Percentiles rank a stretch among this genome's conserved stretches.
Conservation (phyloP, 2,329 filamentous ascomycete genomes). For the Talaromyces sp. region DNA sequence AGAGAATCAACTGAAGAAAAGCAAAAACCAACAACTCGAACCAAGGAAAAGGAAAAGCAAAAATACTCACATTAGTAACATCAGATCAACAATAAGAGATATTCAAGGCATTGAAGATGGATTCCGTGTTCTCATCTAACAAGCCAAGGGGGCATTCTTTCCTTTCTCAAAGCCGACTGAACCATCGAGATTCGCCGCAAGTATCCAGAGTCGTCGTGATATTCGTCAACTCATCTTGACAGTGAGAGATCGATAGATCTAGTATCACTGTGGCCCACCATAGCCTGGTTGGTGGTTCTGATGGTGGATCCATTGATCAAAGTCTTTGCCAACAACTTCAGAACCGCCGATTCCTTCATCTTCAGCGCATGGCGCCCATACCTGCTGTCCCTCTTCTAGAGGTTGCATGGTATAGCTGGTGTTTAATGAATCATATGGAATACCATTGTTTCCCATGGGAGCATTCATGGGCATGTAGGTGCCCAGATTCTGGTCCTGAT, state of each 20-base stretch:
- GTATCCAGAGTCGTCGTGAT: background rate
- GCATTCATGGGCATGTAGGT: conserved; percentile 22
- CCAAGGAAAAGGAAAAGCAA: background rate
- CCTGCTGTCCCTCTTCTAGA: conserved; percentile 33
- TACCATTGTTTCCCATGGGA: conserved; percentile 20
- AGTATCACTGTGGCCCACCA: conserved; percentile 1
- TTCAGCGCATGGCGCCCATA: conserved; percentile 23
- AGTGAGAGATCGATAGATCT: background rate
- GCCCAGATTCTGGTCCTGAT: conserved; percentile 22
- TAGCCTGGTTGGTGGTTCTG: conserved; percentile 14
- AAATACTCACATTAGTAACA: background rate
- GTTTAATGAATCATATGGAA: conserved; percentile 17
- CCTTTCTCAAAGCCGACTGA: conserved; percentile 6
- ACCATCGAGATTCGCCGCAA: conserved; percentile 5
- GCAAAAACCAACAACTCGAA: background rate
- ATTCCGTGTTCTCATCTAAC: conserved; percentile 14
- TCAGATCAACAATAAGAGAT: background rate
- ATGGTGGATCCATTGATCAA: conserved; percentile 45
- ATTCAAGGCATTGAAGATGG: conserved; percentile 8
- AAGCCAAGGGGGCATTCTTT: conserved; percentile 12
- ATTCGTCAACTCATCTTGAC: background rate
- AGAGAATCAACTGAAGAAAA: background rate
- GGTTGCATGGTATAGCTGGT: conserved; percentile 31
- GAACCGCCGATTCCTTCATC: conserved; percentile 2
- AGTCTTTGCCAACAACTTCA: conserved; percentile 41